Conservation (phyloP, 345 rosid species). For the Gossypium ekmanianum region DNA sequence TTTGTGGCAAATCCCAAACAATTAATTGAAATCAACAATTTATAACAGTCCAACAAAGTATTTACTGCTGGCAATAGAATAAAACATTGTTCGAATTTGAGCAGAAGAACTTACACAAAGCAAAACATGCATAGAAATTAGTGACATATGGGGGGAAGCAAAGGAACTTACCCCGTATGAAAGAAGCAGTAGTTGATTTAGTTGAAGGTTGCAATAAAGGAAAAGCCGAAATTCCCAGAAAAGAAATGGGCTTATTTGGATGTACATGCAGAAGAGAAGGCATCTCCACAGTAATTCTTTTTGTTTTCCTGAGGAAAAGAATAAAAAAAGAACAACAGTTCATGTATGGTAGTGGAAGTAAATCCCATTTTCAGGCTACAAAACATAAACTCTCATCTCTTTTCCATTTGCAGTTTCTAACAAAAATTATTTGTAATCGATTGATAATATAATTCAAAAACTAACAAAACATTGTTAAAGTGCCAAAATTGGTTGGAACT, state of each 20-base stretch:
- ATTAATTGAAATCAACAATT: not conserved
- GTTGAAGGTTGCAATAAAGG: not conserved
- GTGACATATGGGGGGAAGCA: not conserved
- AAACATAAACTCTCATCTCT: not conserved
- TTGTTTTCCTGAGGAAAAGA: not conserved
- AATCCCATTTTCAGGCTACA: not conserved
- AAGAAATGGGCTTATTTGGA: not conserved
- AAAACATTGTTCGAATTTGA: not conserved
- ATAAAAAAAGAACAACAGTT: not conserved
- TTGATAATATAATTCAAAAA: not conserved
- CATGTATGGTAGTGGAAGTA: no score
- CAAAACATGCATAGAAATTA: not conserved
- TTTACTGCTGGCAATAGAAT: not conserved
- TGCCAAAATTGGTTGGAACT: not conserved
- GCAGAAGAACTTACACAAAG: not conserved
- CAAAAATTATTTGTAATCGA: not conserved
- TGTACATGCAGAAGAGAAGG: constrained; percentile 4
- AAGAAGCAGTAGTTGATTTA: not conserved
- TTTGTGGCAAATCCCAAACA: not conserved
- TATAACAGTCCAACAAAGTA: not conserved
- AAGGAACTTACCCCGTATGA: not conserved
- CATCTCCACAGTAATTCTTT: not conserved
- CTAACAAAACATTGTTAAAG: not conserved
- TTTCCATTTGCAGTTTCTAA: not conserved
- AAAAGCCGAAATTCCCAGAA: not conserved